Conservation (phyloP, 106 monocot genomes). For the Platanthera zijinensis region DNA sequence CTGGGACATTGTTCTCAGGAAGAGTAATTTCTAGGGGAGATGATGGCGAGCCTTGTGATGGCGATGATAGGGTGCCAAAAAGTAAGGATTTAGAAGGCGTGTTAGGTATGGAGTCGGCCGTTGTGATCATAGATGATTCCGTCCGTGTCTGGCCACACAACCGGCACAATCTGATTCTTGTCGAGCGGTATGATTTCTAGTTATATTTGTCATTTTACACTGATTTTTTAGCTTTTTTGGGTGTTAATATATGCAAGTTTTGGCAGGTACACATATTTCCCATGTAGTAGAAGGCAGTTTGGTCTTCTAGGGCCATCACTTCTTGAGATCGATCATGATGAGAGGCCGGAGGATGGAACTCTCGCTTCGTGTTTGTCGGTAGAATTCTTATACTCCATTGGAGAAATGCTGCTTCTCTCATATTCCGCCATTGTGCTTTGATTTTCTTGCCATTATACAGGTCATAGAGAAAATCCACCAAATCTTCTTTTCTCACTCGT, state of each 20-base stretch:
- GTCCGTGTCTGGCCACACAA: conserved; percentile 92
- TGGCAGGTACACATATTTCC: conserved; percentile 88
- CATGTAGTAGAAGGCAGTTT: conserved; percentile 88
- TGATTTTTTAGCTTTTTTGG: neutral
- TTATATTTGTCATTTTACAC: neutral
- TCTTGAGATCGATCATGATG: conserved; percentile 90
- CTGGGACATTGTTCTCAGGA: conserved; percentile 58
- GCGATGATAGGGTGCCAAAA: conserved; percentile 76
- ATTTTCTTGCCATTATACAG: conserved; percentile 24
- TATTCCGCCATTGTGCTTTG: neutral
- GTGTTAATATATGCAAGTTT: neutral
- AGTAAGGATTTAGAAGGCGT: conserved; percentile 96
- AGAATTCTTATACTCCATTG: neutral
- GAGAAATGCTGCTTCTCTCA: neutral
- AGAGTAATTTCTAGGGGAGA: conserved; percentile 81
- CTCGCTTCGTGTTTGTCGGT: conserved; percentile 82
- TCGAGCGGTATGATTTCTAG: conserved; percentile 64
- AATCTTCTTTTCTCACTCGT: conserved; percentile 66
- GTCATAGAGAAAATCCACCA: conserved; percentile 86
- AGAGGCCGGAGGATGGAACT: conserved; percentile 86
- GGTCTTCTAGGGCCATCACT: conserved; percentile 90
- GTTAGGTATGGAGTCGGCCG: conserved; percentile 92
- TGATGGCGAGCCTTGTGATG: conserved; percentile 56
- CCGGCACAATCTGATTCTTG: conserved; percentile 84
- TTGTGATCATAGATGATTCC: conserved; percentile 96